Base-by-base conservation (phyloP, 176 grass and related monocot genomes). In the Zoysia japonica region DNA sequence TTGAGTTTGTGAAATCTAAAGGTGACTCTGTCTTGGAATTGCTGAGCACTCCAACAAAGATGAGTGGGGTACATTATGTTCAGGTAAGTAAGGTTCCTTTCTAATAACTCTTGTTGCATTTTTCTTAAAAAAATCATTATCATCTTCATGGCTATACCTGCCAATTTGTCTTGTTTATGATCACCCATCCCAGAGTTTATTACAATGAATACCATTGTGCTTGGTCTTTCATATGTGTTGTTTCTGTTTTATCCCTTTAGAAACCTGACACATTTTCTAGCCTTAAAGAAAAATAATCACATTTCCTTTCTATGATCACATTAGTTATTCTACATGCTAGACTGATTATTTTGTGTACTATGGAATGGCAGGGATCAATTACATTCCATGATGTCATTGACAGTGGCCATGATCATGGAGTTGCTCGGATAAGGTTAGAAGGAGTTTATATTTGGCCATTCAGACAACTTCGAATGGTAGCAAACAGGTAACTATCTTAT, bases 391-490 rank as follows among this genome's bases (percentile, higher is more conserved):
- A 96, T 91, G 88, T 96, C 47, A 86, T 95, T 75, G 90, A 96
- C 70, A 96, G 82, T 78, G 82, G 75, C 46, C 90, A 92, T 72
- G 92, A 96, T 82, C 71, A 66, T 75, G 86, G 81, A 79, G 51
- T 82, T 82, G 90, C 92, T 79, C 83, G 89, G 79, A 87, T 99
- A 80, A 95, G 92, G 71, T 75, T 99, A 82, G 96, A 99, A 91
- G 96, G 96, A 53, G 90, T 99, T 61, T 99, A 99, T 71, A 90
- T 99, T 78, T 99, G 96, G 96, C 92, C 96, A 79, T 99, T 99
- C 84, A 93, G 90, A 78, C 92, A 99, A 88, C 89, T 99, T 65
- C 90, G 96, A 43, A 93, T 99, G 90, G 92, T 96, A 73, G 92
- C 92, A 81, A 94, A 89, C 86, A 96, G 96, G 96, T 96, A 91